Conservation (phyloP, 1,284 basidiomycete species). For the Grifola frondosa region DNA sequence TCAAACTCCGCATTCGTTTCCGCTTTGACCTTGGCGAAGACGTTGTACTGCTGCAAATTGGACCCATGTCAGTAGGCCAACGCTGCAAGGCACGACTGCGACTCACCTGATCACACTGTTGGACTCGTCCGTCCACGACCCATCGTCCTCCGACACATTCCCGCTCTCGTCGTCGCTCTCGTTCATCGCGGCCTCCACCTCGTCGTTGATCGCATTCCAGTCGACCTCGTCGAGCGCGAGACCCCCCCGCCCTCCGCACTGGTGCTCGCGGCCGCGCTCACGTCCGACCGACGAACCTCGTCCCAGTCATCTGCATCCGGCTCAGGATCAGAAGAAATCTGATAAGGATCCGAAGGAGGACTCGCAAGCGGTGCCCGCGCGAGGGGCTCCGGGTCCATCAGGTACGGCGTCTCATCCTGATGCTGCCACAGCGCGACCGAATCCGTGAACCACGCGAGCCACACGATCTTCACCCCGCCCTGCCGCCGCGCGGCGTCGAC, state of each 20-base stretch:
- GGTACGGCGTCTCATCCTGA: slow-evolving; percentile 71
- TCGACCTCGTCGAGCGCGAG: slow-evolving; percentile 58
- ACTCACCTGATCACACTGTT: slow-evolving; percentile 48
- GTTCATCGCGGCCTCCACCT: slow-evolving; percentile 84
- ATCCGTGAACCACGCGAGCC: slow-evolving; percentile 86
- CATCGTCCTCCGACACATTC: slow-evolving; percentile 48
- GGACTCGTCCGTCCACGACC: slow-evolving; percentile 42
- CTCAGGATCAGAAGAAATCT: slow-evolving; percentile 66
- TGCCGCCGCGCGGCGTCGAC: slow-evolving; percentile 77
- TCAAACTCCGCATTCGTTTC: slow-evolving; percentile 69
- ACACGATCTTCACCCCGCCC: slow-evolving; percentile 78
- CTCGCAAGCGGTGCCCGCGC: slow-evolving; percentile 36
- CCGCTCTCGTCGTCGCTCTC: slow-evolving; percentile 67
- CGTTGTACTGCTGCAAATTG: slow-evolving; percentile 37
- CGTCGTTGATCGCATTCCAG: slow-evolving; percentile 81
- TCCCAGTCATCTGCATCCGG: slow-evolving; percentile 66
- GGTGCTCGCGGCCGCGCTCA: slow-evolving; percentile 21
- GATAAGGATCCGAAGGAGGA: slow-evolving; percentile 50
- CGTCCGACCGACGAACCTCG: slow-evolving; percentile 39
- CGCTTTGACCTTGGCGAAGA: slow-evolving; percentile 51
- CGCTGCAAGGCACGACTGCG: not conserved
- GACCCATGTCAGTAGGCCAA: not conserved
- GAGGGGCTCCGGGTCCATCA: slow-evolving; percentile 48
- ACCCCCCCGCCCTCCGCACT: slow-evolving; percentile 22
- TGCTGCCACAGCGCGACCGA: slow-evolving; percentile 80